Conservation (phyloP, 2,329 filamentous ascomycete genomes). For the Aspergillus hortae region DNA sequence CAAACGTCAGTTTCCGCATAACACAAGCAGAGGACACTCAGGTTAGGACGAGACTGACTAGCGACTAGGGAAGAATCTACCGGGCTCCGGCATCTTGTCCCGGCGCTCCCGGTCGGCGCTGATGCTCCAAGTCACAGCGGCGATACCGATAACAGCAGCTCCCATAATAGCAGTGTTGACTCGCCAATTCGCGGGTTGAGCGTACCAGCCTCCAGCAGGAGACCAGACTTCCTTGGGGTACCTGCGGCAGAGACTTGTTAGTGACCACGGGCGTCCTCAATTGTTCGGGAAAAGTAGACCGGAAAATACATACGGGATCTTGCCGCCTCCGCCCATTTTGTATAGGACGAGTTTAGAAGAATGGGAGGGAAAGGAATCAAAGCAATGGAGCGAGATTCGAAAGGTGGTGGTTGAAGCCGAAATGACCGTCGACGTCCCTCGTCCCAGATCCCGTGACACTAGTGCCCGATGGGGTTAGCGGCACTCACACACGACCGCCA, state of each 20-base stretch:
- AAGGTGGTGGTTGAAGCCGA: slow-evolving; percentile 27
- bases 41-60: slow-evolving; percentile 56
- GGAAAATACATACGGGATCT: slow-evolving; percentile 62
- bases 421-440: slow-evolving; percentile 29
- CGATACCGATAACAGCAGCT: slow-evolving; percentile 64
- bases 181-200: slow-evolving; percentile 92
- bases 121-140: slow-evolving; percentile 64
- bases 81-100: slow-evolving; percentile 70
- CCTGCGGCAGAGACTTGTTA: slow-evolving; percentile 46
- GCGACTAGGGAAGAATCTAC: slow-evolving; percentile 79
- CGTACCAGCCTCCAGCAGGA: slow-evolving; percentile 95
- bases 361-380: slow-evolving; percentile 17
- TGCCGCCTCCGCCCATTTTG: slow-evolving; percentile 72
- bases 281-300: slow-evolving; percentile 13
- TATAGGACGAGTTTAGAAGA: slow-evolving; percentile 21
- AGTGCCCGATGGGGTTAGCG: slow-evolving; percentile 26
- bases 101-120: slow-evolving; percentile 72
- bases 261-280: slow-evolving; percentile 6
- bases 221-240: slow-evolving; percentile 99
- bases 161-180: slow-evolving; percentile 78
- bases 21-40: slow-evolving; percentile 3
- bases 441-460: slow-evolving; percentile 25
- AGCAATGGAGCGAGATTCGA: slow-evolving; percentile 19
- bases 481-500: slow-evolving; percentile 27
- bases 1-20: slow-evolving; percentile 3